Evolutionary conservation across 176 grass and related monocot genomes (phyloP).

Genomic region (Bothriochloa decipiens): DNA sequence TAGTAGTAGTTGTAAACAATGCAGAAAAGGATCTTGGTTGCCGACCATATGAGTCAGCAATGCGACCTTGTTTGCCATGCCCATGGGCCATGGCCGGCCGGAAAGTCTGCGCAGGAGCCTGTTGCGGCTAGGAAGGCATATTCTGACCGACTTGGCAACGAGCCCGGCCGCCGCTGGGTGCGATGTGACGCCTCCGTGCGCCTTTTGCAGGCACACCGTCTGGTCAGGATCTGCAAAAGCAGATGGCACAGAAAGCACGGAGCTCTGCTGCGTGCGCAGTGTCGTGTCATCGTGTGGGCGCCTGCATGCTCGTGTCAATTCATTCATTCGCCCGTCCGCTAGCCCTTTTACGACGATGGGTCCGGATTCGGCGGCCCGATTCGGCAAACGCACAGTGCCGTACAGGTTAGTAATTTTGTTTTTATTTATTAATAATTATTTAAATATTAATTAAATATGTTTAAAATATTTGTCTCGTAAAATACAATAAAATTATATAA

Average conservation of each 20-base stretch:
- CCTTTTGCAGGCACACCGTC: constrained; percentile 1
- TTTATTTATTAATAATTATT: too few species aligned
- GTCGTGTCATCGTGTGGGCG: neutral
- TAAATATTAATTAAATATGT: too few species aligned
- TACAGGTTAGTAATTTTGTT: too few species aligned
- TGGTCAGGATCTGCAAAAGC: neutral
- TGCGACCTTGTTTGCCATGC: neutral
- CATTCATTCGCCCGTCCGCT: neutral
- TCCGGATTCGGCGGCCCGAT: too few species aligned
- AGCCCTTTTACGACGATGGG: neutral
- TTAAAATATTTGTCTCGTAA: too few species aligned
- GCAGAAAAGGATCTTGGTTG: neutral
- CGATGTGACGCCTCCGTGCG: neutral
- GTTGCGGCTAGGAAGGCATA: constrained; percentile 28
- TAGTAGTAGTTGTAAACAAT: neutral
- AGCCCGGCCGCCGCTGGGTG: neutral
- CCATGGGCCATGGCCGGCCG: neutral
- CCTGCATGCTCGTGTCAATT: neutral
- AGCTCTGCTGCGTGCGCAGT: too few species aligned
- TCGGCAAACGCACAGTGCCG: too few species aligned
- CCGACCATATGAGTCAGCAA: neutral
- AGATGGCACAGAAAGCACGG: neutral
- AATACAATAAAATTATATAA: too few species aligned
- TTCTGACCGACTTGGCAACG: neutral
- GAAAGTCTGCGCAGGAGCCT: neutral